Conservation (phyloP, 139 green algal species). For the Chlamydomonas sp. region DNA sequence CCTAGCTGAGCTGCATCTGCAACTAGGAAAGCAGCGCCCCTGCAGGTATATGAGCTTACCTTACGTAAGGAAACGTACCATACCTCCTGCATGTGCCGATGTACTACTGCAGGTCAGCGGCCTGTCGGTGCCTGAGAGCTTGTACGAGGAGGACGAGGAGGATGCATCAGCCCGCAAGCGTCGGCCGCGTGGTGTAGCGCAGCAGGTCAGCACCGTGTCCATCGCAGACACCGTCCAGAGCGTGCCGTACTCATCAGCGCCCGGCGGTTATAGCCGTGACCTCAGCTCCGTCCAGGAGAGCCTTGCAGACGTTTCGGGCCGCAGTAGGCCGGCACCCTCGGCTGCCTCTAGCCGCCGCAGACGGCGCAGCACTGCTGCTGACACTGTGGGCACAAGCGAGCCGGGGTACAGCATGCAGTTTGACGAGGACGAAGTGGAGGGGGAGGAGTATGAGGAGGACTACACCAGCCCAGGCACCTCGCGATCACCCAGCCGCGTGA, state of each 20-base stretch:
- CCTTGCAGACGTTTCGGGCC: not conserved
- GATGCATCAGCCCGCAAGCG: not conserved
- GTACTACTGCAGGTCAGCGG: not conserved
- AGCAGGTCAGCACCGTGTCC: slow-evolving; percentile 15
- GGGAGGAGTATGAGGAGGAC: slow-evolving; percentile 14
- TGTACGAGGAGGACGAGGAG: not conserved
- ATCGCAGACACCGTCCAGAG: slow-evolving; percentile 20
- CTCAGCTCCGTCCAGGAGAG: slow-evolving; percentile 25
- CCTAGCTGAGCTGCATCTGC: too few relatives aligned
- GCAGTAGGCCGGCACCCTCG: not conserved
- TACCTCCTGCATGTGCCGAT: too few relatives aligned
- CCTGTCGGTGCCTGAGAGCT: not conserved
- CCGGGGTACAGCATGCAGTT: slow-evolving; percentile 9
- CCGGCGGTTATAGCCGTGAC: not conserved
- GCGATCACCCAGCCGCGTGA: too few relatives aligned
- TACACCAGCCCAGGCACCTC: not conserved
- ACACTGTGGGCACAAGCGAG: not conserved
- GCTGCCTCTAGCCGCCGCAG: not conserved
- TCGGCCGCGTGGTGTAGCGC: not conserved
- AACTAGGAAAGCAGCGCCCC: too few relatives aligned
- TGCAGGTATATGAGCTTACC: too few relatives aligned
- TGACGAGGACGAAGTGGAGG: not conserved
- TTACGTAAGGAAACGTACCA: too few relatives aligned
- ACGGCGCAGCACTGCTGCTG: not conserved
- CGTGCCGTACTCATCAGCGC: not conserved